Conservation (phyloP, 108 stramenopile genomes). For the Stephanodiscus triporus region DNA sequence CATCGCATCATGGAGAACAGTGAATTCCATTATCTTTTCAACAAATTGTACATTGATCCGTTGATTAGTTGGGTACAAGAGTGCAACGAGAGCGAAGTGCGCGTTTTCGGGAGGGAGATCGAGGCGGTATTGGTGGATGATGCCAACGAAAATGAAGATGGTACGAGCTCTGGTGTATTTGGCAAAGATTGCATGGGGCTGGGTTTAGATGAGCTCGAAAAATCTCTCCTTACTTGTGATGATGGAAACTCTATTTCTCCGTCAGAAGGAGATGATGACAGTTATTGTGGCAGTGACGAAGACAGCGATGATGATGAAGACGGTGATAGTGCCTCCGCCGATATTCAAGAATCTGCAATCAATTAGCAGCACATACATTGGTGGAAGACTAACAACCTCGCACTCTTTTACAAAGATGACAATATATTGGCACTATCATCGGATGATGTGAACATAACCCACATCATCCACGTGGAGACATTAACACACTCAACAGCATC, state of each 20-base stretch:
- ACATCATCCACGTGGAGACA: no score
- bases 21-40: constrained; percentile 90
- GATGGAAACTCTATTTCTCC: not conserved
- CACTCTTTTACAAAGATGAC: no score
- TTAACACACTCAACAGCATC: no score
- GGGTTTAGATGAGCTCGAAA: constrained; percentile 5
- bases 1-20: constrained; percentile 81
- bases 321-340: not conserved
- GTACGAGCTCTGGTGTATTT: not conserved
- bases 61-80: constrained; percentile 79
- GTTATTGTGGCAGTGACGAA: not conserved
- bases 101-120: constrained; percentile 27
- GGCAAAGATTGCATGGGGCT: constrained; percentile 33
- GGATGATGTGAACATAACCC: no score
- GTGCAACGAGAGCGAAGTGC: constrained; percentile 30
- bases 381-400: no score
- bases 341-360: no score
- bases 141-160: not conserved
- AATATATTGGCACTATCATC: no score
- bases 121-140: constrained; percentile 5
- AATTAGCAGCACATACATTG: no score
- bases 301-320: not conserved
- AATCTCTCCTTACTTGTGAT: not conserved
- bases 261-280: not conserved
- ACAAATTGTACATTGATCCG: constrained; percentile 80